Conservation (phyloP, 2,329 filamentous ascomycete species). For the Pseudogymnoascus pannorum region DNA sequence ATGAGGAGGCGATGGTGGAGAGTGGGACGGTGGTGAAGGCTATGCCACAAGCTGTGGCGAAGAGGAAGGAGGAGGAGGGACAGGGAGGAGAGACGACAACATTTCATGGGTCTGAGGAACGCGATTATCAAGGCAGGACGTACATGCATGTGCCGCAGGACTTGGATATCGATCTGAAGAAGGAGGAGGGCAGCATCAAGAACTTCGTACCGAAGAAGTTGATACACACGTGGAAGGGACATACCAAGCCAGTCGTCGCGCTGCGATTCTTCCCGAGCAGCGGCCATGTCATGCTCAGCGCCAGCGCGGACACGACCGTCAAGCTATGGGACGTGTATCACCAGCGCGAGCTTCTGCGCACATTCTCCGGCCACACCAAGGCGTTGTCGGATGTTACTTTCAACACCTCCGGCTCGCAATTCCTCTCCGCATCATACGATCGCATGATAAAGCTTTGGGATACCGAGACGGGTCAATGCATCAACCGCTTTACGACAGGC, state of each 20-base stretch:
- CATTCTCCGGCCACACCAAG: conserved; percentile 87
- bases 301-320: conserved; percentile 82
- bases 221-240: conserved; percentile 80
- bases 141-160: conserved; percentile 98
- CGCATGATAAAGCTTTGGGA: conserved; percentile 98
- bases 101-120: conserved; percentile 76
- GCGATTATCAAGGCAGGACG: conserved; percentile 90
- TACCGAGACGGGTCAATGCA: conserved; percentile 84
- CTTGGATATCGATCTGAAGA: conserved; percentile 74
- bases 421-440: conserved; percentile 88
- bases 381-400: conserved; percentile 86
- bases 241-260: conserved; percentile 77
- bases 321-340: conserved; percentile 96
- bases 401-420: conserved; percentile 72
- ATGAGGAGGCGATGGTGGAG: conserved; percentile 63
- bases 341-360: conserved; percentile 76
- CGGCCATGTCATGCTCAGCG: conserved; percentile 81
- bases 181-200: conserved; percentile 70
- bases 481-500: conserved; percentile 83
- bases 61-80: conserved; percentile 46
- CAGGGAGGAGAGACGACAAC: conserved; percentile 70
- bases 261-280: conserved; percentile 83
- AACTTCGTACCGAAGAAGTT: conserved; percentile 95
- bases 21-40: conserved; percentile 56
- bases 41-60: conserved; percentile 45